Evolutionary conservation across 2,329 filamentous ascomycete species (phyloP).

Genomic region (Aspergillus arachidicola): DNA sequence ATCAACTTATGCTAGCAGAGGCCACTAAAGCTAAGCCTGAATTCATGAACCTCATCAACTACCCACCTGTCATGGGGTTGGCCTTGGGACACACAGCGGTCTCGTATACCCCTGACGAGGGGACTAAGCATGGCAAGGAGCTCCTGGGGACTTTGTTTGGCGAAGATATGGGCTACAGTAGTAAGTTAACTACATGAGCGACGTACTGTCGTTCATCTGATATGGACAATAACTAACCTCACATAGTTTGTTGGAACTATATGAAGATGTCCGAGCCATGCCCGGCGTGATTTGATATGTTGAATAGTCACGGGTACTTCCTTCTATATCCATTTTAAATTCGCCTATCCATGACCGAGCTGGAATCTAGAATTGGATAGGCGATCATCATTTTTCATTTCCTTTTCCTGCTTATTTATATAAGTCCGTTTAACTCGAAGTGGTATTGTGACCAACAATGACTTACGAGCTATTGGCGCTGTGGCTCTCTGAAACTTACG

Average conservation of each 20-base stretch:
- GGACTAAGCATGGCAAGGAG: constrained; percentile 43
- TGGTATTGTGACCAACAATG: neutral
- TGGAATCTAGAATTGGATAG: neutral
- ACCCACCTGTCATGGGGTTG: constrained; percentile 69
- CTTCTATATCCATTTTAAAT: neutral
- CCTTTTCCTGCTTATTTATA: neutral
- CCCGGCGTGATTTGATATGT: constrained; percentile 15
- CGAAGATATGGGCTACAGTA: constrained; percentile 66
- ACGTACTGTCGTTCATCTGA: neutral
- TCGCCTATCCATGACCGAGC: neutral
- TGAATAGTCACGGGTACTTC: too few species aligned
- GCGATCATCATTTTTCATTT: neutral
- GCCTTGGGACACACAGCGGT: constrained; percentile 72
- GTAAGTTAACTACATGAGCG: constrained; percentile 48
- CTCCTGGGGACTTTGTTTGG: constrained; percentile 59
- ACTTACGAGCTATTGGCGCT: neutral
- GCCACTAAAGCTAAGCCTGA: constrained; percentile 44
- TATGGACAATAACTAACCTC: constrained; percentile 4
- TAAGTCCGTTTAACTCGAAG: neutral
- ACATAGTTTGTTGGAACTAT: constrained; percentile 59
- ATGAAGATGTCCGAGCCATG: constrained; percentile 49
- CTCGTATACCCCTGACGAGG: constrained; percentile 60
- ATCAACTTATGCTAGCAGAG: constrained; percentile 60
- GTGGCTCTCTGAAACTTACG: neutral
- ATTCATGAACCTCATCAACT: constrained; percentile 54